Percentiles rank a stretch among this genome's conserved stretches.
These are phyloP conservation scores for Casuarina equisetifolia DNA, from an alignment of 306 rosid species.

Conservation along the genomic window DNA sequence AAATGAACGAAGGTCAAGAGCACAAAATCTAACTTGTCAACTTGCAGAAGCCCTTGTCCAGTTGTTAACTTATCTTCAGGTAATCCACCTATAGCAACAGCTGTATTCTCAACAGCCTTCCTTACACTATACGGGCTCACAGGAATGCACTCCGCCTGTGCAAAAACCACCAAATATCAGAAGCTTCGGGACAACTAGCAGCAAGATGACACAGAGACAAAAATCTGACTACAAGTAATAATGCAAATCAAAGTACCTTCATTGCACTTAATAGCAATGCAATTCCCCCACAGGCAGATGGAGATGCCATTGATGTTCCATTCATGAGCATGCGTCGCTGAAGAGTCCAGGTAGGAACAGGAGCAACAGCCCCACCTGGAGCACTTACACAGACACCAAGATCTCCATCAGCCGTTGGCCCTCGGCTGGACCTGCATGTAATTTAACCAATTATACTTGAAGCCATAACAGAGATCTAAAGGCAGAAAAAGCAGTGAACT, in stretches of 20 bases:
- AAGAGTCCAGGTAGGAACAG: slow-evolving; percentile 99
- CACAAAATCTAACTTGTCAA: slow-evolving; percentile 75
- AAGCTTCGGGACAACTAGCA: slow-evolving; percentile 23
- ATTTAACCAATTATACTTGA: slow-evolving; percentile 25
- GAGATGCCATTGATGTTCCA: slow-evolving; percentile 99
- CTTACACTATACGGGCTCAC: slow-evolving; percentile 89
- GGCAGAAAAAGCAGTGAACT: slow-evolving; percentile 13
- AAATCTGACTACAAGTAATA: slow-evolving; percentile 21
- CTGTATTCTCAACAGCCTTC: slow-evolving; percentile 90
- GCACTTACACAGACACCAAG: slow-evolving; percentile 93
- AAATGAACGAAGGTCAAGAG: slow-evolving; percentile 26
- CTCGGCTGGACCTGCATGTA: slow-evolving; percentile 94
- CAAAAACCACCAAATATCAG: slow-evolving; percentile 25
- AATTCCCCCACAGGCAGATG: slow-evolving; percentile 97
- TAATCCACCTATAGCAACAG: slow-evolving; percentile 65
- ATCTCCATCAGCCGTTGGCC: slow-evolving; percentile 97
- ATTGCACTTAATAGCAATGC: slow-evolving; percentile 91
- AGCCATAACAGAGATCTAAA: slow-evolving; percentile 20
- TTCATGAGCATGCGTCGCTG: slow-evolving; percentile 97
- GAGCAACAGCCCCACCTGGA: slow-evolving; percentile 99
- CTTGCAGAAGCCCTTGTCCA: slow-evolving; percentile 99
- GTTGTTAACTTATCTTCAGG: slow-evolving; percentile 85
- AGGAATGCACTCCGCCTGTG: slow-evolving; percentile 83
- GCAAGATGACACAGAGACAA: slow-evolving; percentile 24
- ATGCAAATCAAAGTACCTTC: slow-evolving; percentile 56